Base-by-base conservation (phyloP, 2,329 filamentous ascomycete genomes). In the Colletotrichum aenigma region DNA sequence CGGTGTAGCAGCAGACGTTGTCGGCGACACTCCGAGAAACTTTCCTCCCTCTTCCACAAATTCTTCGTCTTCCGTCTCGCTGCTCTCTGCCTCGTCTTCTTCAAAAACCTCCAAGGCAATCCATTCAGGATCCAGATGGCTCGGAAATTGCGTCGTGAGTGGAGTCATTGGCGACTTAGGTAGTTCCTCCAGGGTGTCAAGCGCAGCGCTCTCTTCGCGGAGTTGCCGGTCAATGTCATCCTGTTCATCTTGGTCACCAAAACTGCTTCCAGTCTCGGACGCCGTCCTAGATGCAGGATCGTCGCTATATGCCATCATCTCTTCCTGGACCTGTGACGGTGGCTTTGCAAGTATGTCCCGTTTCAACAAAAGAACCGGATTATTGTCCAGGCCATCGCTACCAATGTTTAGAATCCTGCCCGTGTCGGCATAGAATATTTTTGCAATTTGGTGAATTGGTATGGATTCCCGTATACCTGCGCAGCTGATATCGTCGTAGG, bases 371-470 rank as follows among this genome's bases (percentile, higher is more conserved):
- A 97, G 86, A 1, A 96, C 91, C 0, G 95, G 94, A 74, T 92
- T 95, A 80, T 94, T 95, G 4, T 90, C 90, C 78, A 93, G 93
- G 16, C 93, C 82, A 6, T 85, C 84, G 26, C 84, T 85, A 18
- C 87, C 87, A 71, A 98, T 96, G 76, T 98, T 98, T 30, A 98
- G 88, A 12, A 98, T 95, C 79, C 95, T 95, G 21, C 96, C 96
- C 0, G 95, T 97, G 78, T 98, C 95, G 1, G 96, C 95, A 81
- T 98, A 98, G 84, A 98, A 98, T 36, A 98, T 95, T 81, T 97
- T 98, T 7, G 95, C 94, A 7, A 98, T 90, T 80, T 92, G 87
- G 38, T 87, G 83, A 6, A 91, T 84, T 0, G 89, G 89, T n/a
- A 92, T 86, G 1, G 84, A 85, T 76, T 92, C 91, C 48, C 87